Base-by-base conservation (phyloP, 306 rosid species). In the Lathyrus aphaca region DNA sequence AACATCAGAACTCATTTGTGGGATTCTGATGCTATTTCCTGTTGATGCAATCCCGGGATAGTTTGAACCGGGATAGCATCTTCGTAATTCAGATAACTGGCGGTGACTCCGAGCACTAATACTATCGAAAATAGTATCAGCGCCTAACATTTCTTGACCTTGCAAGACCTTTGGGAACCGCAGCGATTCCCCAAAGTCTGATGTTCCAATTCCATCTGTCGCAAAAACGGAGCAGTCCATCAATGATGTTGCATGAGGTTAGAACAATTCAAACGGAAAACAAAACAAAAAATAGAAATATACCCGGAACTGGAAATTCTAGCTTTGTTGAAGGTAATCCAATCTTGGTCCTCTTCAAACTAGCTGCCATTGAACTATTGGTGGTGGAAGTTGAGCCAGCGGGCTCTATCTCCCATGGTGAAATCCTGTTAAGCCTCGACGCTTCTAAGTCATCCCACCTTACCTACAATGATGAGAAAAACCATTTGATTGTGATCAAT, bases 151-250 rank as follows among this genome's bases (percentile, higher is more conserved):
- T 94, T 94, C 99, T 94, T 94, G 99, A 94, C 99, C 99, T 94
- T 94, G 99, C 99, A 94, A 94, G 99, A 94, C 99, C 99, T 91
- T 88, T 83, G 74, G 99, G 95, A 94, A 94, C 79, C 92, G 84
- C 45, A 77, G 65, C 21, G 97, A 69, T 82, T 94, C 97, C 84
- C 91, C 89, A 77, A 94, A 91, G 97, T 89, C 97, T 75, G 91
- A 82, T 51, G 85, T 53, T 48, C 95, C 92, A 82, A 86, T 86
- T 64, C 92, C 95, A 83, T 76, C 99, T 94, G 90, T 27, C 48
- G 69, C 39, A 59, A 74, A 5, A 72, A 69, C 0, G 19, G 21
- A 45, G 14, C 16, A 63, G 18, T 42, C 15, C 37, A 25, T 69
- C 80, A 72, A 48, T 51, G 15, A 63, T 38, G 49, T 25, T 58